A percentile compares a stretch with the other conserved stretches of the same genome.
phyloP scores from a whole-genome alignment of 2,329 filamentous ascomycete genomes.

The Penicillium sp. region DNA sequence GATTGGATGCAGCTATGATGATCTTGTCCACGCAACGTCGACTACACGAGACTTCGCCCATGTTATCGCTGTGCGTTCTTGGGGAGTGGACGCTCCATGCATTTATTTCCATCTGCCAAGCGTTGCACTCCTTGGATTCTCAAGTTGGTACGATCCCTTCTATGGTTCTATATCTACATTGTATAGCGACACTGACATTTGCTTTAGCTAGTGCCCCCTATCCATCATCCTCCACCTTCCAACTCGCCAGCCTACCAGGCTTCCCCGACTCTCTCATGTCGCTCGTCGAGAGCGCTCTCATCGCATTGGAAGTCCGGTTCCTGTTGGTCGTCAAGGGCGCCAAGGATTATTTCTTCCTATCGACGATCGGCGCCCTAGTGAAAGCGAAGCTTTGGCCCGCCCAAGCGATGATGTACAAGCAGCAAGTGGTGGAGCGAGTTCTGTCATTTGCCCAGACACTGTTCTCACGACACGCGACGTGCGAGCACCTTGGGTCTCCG shows the following conservation, averaged over 20 bases:
- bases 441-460: conserved; percentile 37
- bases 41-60: conserved; percentile 33
- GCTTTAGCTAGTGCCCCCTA: conserved; percentile 12
- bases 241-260: conserved; percentile 29
- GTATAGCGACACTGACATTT: neutral
- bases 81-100: conserved; percentile 41
- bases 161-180: neutral
- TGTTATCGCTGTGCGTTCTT: conserved; percentile 34
- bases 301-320: conserved; percentile 32
- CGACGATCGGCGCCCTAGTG: conserved; percentile 36
- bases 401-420: conserved; percentile 35
- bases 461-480: conserved; percentile 34
- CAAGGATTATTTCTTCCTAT: conserved; percentile 43
- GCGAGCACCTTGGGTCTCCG: conserved; percentile 29
- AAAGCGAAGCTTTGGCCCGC: conserved; percentile 36
- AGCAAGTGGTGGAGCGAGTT: conserved; percentile 38
- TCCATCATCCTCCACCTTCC: conserved; percentile 13
- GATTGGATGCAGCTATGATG: conserved; percentile 38
- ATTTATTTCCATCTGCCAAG: conserved; percentile 38
- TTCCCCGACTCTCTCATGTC: conserved; percentile 35
- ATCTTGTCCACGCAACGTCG: conserved; percentile 39
- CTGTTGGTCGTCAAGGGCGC: conserved; percentile 38
- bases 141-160: conserved; percentile 21
- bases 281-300: conserved; percentile 32
- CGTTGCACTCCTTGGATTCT: conserved; percentile 29